phyloP scores from a whole-genome alignment of 2,329 filamentous ascomycete species.

The Paracoccidioides brasiliensis region DNA sequence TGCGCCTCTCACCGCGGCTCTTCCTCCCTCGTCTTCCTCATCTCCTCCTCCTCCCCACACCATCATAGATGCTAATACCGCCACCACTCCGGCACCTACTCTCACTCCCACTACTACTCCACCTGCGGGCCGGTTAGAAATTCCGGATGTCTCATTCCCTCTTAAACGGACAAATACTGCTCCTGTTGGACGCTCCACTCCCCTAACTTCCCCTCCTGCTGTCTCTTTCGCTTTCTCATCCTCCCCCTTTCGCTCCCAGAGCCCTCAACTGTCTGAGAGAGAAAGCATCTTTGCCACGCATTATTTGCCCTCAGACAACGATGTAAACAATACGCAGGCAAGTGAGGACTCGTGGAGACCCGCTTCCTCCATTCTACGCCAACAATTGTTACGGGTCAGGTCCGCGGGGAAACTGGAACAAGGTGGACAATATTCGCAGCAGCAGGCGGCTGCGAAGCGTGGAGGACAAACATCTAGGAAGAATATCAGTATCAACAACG shows the following conservation, averaged over 20 bases:
- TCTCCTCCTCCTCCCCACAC: slow-evolving; percentile 19
- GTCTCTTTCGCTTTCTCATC: slow-evolving; percentile 14
- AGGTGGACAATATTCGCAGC: neutral
- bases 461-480: neutral
- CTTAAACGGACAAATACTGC: slow-evolving; percentile 26
- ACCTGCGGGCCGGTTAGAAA: slow-evolving; percentile 24
- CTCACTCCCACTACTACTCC: slow-evolving; percentile 15
- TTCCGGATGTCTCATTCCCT: slow-evolving; percentile 16
- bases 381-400: neutral
- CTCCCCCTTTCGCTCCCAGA: slow-evolving; percentile 15
- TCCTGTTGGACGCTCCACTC: slow-evolving; percentile 18
- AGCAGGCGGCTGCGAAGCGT: neutral
- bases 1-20: neutral
- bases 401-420: neutral
- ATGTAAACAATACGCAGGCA: slow-evolving; percentile 19
- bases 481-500: neutral
- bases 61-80: slow-evolving; percentile 16
- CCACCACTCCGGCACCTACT: slow-evolving; percentile 15
- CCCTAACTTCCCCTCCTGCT: slow-evolving; percentile 13
- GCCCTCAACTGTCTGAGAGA: slow-evolving; percentile 46
- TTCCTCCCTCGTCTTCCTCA: slow-evolving; percentile 17
- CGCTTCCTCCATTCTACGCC: neutral
- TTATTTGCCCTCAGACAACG: slow-evolving; percentile 38
- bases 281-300: slow-evolving; percentile 53
- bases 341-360: slow-evolving; percentile 15